Base-by-base conservation (phyloP, 768 basidiomycete genomes). In the Pulveroboletus frians region DNA sequence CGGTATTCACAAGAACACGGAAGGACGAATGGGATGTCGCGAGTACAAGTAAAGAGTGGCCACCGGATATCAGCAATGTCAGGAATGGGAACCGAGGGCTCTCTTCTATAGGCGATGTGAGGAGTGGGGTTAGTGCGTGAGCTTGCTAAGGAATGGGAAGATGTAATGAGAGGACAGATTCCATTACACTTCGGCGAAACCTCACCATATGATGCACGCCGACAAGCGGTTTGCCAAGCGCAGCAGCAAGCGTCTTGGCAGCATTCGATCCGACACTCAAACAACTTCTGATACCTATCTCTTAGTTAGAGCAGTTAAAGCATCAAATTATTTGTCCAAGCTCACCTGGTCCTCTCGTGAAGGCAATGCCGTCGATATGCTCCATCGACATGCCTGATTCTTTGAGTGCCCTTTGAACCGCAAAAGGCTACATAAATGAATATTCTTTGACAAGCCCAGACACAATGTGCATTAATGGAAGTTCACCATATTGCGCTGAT, bases 151-250 rank as follows among this genome's bases (percentile, higher is more conserved):
- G 31, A 32, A 45, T 13, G 32, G 51, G 36, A 29, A 54, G 32
- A 2, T 1, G 3, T 17, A 4, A 31, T 31, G 49, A 36, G 35
- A 46, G n/a, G 43, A 18, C 5, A n/a, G 2, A 29, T 20, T 9
- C 6, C 9, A 9, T 30, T 15, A 14, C 8, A 35, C n/a, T 23
- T 31, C 10, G 18, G 30, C 1, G 27, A 26, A 36, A 61, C 73
- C 40, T 40, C 32, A 92, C 93, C 94, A 97, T 98, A 60, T 98
- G 94, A 68, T 97, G 91, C 6, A 96, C 89, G 3, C 92, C 92
- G 3, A 95, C 78, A 4, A 95, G 51, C 0, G 92, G 93, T 59
- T 92, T 88, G 36, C 77, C 74, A 11, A 81, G 71, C 0, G 83
- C 83, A 0, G 90, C 85, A 1, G 92, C 92, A 3, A 98, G 71